phyloP scores from a whole-genome alignment of 2,329 filamentous ascomycete species.

The Paecilomyces dactylethromorphus region DNA sequence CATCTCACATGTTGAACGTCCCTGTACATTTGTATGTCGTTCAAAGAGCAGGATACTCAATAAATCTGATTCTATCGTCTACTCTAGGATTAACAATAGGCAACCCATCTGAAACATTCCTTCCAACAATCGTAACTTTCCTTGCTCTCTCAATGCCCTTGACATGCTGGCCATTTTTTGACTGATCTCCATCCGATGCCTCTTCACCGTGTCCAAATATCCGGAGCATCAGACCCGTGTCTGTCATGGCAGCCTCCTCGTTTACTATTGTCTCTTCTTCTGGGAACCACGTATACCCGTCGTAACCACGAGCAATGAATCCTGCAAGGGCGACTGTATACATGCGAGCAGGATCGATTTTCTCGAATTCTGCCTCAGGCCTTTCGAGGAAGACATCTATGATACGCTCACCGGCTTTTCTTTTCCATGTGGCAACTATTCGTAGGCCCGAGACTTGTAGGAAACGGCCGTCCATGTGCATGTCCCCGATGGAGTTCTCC shows the following conservation, averaged over 20 bases:
- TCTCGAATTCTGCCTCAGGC: conserved; percentile 3
- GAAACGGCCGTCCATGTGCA: conserved; percentile 18
- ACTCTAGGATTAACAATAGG: conserved; percentile 7
- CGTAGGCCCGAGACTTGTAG: conserved; percentile 15
- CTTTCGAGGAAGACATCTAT: too few relatives aligned
- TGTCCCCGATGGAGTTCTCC: conserved; percentile 18
- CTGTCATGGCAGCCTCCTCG: conserved; percentile 16
- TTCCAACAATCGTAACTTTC: conserved; percentile 3
- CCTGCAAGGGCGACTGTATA: conserved; percentile 8
- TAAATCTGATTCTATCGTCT: conserved; percentile 8
- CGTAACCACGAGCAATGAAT: conserved; percentile 17
- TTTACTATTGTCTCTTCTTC: conserved; percentile 11
- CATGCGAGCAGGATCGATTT: conserved; percentile 1
- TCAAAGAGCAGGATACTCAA: neutral
- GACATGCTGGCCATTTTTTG: neutral
- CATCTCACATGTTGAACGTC: too few relatives aligned
- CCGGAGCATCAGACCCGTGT: conserved; percentile 14
- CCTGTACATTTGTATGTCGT: too few relatives aligned
- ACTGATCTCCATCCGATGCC: neutral
- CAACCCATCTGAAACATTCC: conserved; percentile 3
- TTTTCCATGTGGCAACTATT: conserved; percentile 11
- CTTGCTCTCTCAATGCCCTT: conserved; percentile 5
- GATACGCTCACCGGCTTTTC: neutral
- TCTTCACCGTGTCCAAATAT: conserved; percentile 5
- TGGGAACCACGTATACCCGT: conserved; percentile 15